Base-by-base conservation (phyloP, 306 rosid species). In the Inga laurina region DNA sequence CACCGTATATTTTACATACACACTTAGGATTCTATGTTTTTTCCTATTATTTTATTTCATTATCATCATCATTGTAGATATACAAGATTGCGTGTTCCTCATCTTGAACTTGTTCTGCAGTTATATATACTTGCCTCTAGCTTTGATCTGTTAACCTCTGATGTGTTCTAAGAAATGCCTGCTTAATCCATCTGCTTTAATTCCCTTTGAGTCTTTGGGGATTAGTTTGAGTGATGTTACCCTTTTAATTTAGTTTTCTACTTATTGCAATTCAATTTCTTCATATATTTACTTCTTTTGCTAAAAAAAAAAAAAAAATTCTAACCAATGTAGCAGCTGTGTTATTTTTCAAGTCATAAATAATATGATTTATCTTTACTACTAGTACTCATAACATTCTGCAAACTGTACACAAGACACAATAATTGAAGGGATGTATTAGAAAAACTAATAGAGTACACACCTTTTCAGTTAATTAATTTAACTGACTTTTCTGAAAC, bases 41-140 rank as follows among this genome's bases (percentile, higher is more conserved):
- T 84, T 37, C 11, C 77, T 86, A 76, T 70, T 85, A 61, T 74
- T 79, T 70, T 81, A n/a, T 70, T 79, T 75, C 81, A 64, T 74
- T 66, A n/a, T 64, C 82, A 44, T 64, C 73, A 41, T 64, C 73
- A 45, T 75, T 90, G 91, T 93, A 91, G 72, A 88, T 85, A 87
- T 68, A 72, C 81, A 81, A 88, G 85, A 65, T 74, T 88, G 86
- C 41, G 44, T 82, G 83, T 80, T 82, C 72, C 74, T 82, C 71
- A 49, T 72, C 51, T 59, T 72, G 77, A 79, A 51, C 72, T 48
- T 85, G 84, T 65, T 61, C 77, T 80, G 82, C 82, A 80, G 51
- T 19, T 59, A 43, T 59, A 56, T 61, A 70, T 61, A 59, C 30
- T 49, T 59, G 80, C 13, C 77, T 82, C 54, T 57, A 45, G 22